Evolutionary conservation across 2,329 filamentous ascomycete species (phyloP), one percentile per base, ranked within the genome.

Genomic region (Aspergillus calidoustus): DNA sequence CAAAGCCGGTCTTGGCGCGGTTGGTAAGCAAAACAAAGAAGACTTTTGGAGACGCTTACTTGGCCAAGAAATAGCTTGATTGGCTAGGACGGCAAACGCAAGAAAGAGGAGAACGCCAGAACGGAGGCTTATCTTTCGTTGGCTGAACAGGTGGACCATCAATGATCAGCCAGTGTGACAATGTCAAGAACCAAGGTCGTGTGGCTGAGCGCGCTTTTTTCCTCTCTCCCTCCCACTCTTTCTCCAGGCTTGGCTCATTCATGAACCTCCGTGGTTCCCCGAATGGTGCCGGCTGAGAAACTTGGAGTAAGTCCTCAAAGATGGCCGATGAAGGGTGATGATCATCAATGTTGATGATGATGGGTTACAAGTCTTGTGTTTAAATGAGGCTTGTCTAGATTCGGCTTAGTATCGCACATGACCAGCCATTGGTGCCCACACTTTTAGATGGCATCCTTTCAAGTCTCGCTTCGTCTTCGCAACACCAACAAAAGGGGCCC

Each of bases 11-110:
- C 54, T 57, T 57, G 54, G 31, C 50, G 50, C 30, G 3, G 6
- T 41, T 38, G 13, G 25, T 44, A 43, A 54, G 51, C 30, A 30
- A 8, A 19, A 2, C 25, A 60, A 54, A 55, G 52, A 55, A 55
- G 52, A 46, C 7, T 60, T 54, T 55, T 55, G 57, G 57, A 60
- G 51, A 60, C 57, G 52, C 57, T 60, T 60, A 60, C 30, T 46
- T 50, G 8, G 57, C 57, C 51, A 60, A 54, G 44, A 17, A 3
- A 46, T 28, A 15, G 31, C 23, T 34, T 55, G 31, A 60, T 50
- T 60, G 51, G 57, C 31, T 30, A 28, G 47, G 48, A 51, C 17
- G 15, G 8, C 9, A 25, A 15, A 34, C 34, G 41, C 34, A 41
- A 15, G 34, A 41, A 13, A 41, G 34, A 41, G 30, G 31, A 17